These are phyloP conservation scores for Euphorbia tirucalli DNA, from an alignment of 345 rosid genomes.

Conservation along the genomic window DNA sequence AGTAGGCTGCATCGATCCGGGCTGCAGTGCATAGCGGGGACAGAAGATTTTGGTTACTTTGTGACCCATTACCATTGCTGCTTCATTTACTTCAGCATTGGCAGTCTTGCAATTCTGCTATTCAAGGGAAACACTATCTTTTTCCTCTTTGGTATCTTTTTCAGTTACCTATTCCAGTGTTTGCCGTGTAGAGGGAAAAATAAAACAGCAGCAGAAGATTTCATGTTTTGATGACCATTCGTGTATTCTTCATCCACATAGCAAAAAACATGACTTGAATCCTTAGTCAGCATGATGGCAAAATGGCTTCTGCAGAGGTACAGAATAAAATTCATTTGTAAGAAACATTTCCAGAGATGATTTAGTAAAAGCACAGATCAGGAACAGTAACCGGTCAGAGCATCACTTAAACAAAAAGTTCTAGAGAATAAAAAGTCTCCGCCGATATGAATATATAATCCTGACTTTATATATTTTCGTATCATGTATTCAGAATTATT, in stretches of 20 bases:
- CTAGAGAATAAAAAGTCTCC: no score
- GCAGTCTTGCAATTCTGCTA: conserved; percentile 26
- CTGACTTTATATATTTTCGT: no score
- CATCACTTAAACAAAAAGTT: background rate
- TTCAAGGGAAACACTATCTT: conserved; percentile 23
- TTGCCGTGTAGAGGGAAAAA: conserved; percentile 15
- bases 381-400: background rate
- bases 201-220: conserved; percentile 9
- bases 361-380: background rate
- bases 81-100: conserved; percentile 29
- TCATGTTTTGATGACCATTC: background rate
- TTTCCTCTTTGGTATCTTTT: background rate
- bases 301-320: background rate
- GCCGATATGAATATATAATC: no score
- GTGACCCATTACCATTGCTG: conserved; percentile 36
- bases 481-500: no score
- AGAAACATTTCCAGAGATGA: background rate
- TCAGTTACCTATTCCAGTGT: conserved; percentile 19
- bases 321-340: background rate
- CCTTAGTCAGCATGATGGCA: background rate
- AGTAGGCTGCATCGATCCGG: conserved; percentile 15
- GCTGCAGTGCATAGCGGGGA: conserved; percentile 35
- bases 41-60: conserved; percentile 30
- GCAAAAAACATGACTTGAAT: conserved; percentile 5
- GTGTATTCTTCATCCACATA: conserved; percentile 9